Conservation (phyloP, 2,329 filamentous ascomycete species). For the Emmonsiellopsis sp. region DNA sequence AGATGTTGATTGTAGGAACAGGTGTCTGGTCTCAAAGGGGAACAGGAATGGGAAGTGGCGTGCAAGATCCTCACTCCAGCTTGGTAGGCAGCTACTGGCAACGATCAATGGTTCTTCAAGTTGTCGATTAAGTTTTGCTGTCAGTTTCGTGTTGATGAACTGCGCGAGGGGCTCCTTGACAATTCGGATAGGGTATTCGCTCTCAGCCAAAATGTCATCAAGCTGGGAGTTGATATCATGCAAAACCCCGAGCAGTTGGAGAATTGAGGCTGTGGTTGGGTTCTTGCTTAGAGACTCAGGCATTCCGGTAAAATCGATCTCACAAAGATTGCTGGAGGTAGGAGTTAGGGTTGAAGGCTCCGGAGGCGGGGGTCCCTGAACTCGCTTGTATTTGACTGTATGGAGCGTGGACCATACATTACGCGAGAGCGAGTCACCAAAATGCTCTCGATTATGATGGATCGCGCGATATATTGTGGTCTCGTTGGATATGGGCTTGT, state of each 20-base stretch:
- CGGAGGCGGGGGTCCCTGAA: constrained; percentile 68
- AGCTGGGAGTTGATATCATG: constrained; percentile 90
- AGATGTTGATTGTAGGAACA: constrained; percentile 95
- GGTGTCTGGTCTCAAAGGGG: constrained; percentile 91
- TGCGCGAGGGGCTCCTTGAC: constrained; percentile 78
- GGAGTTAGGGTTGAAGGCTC: constrained; percentile 56
- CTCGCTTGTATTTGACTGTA: constrained; percentile 82
- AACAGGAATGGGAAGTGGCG: constrained; percentile 94
- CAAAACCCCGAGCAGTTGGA: constrained; percentile 78
- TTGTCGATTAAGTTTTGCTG: constrained; percentile 93
- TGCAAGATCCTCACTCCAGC: constrained; percentile 91
- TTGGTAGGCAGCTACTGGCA: constrained; percentile 89
- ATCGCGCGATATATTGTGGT: constrained; percentile 95
- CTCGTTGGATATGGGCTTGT: constrained; percentile 74
- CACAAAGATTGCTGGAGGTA: constrained; percentile 37
- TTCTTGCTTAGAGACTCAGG: constrained; percentile 75
- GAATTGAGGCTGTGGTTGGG: constrained; percentile 74
- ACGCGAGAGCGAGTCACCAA: constrained; percentile 58
- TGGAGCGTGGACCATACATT: constrained; percentile 88
- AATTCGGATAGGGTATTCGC: constrained; percentile 59
- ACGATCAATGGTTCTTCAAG: constrained; percentile 94
- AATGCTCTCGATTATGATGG: constrained; percentile 55
- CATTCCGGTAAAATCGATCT: constrained; percentile 51
- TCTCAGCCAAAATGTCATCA: constrained; percentile 77
- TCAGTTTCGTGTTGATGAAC: constrained; percentile 97